Base-by-base conservation (phyloP, 441 rosid genomes). In the Raphanus hybrid region DNA sequence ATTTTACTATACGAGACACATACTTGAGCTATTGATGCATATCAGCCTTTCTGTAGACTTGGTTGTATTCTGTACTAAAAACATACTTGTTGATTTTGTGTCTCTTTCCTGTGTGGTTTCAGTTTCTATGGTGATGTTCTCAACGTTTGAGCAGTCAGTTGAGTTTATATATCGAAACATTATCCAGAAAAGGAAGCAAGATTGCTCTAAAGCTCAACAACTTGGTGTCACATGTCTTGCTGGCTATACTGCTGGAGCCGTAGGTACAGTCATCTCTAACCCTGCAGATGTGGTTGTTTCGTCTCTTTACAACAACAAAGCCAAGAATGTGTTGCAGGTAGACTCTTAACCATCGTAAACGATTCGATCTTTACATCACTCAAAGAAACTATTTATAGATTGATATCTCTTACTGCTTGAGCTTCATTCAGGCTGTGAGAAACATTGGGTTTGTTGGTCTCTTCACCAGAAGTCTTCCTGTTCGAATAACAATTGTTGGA, bases 121-220 rank as follows among this genome's bases (percentile, higher is more conserved):
- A 90, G 97, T 90, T 81, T 88, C 91, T 12, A 84, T 86, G 89
- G 91, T 88, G 39, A 90, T 90, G 92, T 92, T 92, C 86, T 89
- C 90, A 4, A 86, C 93, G 39, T 92, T 90, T 74, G 97, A 92
- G 88, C 91, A 92, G 80, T 87, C 93, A 2, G 89, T 89, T 27
- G 88, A 88, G 78, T 78, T 87, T 43, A 74, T 87, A 16, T 92
- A 92, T 72, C 73, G 57, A 6, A 83, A 80, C 3, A 73, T 90
- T 12, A 77, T 89, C 62, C 73, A 81, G 55, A 87, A 84, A 67
- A 77, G 83, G 75, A 92, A 85, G 83, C 89, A 88, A 76, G 92
- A 92, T 43, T 89, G 97, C 84, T 89, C 92, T 23, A 90, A 76
- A 74, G 66, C 80, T 70, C 89, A 88, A 81, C 92, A 90, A 80